A percentile compares a stretch with the other conserved stretches of the same genome.
These are phyloP conservation scores for Stephania cephalantha DNA, from an alignment of 164 flowering plant genomes.

Conservation along the genomic window DNA sequence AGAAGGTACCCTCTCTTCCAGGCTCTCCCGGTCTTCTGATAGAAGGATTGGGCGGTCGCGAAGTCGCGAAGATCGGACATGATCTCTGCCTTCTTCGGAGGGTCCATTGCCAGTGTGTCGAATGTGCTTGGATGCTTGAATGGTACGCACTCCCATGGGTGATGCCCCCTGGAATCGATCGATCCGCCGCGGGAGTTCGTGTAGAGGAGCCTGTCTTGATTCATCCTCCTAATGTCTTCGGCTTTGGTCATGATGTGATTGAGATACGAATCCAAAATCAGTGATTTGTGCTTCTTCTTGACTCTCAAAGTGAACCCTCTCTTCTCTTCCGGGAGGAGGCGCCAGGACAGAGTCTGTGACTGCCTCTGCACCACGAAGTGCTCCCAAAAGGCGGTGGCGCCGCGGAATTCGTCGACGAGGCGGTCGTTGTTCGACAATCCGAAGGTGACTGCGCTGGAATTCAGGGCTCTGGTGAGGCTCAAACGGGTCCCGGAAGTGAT, in stretches of 20 bases:
- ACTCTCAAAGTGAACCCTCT: conserved; percentile 63
- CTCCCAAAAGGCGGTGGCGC: conserved; percentile 58
- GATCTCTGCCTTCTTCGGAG: conserved; percentile 43
- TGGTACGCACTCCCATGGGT: conserved; percentile 82
- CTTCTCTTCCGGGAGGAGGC: conserved; percentile 72
- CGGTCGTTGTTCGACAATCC: conserved; percentile 58
- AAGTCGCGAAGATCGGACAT: conserved; percentile 58
- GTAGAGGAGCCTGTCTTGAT: conserved; percentile 61
- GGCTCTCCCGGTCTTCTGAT: conserved; percentile 62
- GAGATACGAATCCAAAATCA: conserved; percentile 53
- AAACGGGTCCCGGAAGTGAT: conserved; percentile 38
- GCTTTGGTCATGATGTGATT: conserved; percentile 57
- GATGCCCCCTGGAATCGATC: conserved; percentile 59
- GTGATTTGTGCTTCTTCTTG: conserved; percentile 42
- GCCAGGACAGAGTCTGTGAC: conserved; percentile 59
- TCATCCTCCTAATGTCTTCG: conserved; percentile 47
- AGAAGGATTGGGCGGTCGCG: conserved; percentile 46
- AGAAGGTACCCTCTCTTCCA: conserved; percentile 83
- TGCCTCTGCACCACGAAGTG: conserved; percentile 65
- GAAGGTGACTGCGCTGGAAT: conserved; percentile 54
- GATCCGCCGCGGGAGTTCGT: conserved; percentile 71
- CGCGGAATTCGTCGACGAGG: conserved; percentile 49
- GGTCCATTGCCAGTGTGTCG: conserved; percentile 78
- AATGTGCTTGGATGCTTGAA: conserved; percentile 82
- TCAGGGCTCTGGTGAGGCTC: conserved; percentile 58